Base-by-base conservation (phyloP, 78 protist species). In the slime mould (Dictyostelium discoideum) region DNA sequence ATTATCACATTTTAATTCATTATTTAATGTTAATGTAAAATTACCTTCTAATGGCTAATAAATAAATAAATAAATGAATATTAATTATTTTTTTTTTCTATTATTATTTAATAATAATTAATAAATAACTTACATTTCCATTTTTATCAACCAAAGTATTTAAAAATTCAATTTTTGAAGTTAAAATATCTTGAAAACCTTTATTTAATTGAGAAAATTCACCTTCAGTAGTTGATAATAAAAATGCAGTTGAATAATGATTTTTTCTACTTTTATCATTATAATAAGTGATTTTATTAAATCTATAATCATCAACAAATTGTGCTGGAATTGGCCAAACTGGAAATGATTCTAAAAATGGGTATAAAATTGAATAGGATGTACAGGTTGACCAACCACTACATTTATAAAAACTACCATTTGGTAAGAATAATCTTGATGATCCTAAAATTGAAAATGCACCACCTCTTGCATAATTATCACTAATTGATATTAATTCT, bases 271-370 rank as follows among this genome's bases (percentile, higher is more conserved):
- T 90, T 4, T 11, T 20, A 13, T 9, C 14, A 5, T 67, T 86
- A 4, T 63, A 22, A 50, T 50, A 90, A 0, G 37, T 39, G 9
- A 88, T 65, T 9, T 65, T 18, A 24, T 81, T 74, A 26, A 90
- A 90, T 24, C 85, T 11, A 10, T 67, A 40, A 65, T 48, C 65
- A 7, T 74, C 39, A 6, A 5, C 72, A 26, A 90, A 69, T 39
- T 69, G n/a, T 5, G 67, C 13, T 40, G 95, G 95, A 6, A 82
- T 26, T 82, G 95, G 95, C 95, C 95, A 90, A 22, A 90, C 24
- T 54, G 95, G 95, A 5, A 81, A 67, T 18, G 14, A 81, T 37
- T 82, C 54, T 2, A 8, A 8, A 26, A 76, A 42, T 32, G 95
- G 95, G 29, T 20, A 90, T 72, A 50, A 37, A 26, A 72, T 37